Conservation (phyloP, 73 alveolate genomes). For the Paramecium primaurelia region DNA sequence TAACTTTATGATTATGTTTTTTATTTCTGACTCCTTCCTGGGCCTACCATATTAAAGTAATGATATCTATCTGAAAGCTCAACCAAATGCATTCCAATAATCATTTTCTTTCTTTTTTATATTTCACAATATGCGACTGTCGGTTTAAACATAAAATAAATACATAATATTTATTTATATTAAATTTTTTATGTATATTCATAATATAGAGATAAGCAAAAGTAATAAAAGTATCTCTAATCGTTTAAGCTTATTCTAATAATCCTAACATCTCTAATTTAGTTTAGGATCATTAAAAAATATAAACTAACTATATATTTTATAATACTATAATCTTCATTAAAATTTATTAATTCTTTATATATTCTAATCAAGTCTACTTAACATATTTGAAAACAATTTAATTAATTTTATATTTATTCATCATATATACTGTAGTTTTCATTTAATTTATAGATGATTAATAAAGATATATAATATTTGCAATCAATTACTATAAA, state of each 20-base stretch:
- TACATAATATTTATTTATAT: not conserved
- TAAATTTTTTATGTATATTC: not conserved
- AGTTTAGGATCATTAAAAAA: not conserved
- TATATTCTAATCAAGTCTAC: not conserved
- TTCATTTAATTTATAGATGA: not conserved
- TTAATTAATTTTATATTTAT: too few species aligned
- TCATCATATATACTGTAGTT: too few species aligned
- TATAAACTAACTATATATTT: not conserved
- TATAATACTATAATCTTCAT: not conserved
- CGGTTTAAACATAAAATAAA: slow-evolving; percentile 12
- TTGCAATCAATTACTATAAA: too few species aligned
- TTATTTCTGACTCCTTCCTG: not conserved
- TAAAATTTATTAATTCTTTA: too few species aligned
- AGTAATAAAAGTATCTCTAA: not conserved
- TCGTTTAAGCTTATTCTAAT: not conserved
- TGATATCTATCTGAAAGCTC: slow-evolving; percentile 21
- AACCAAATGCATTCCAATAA: not conserved
- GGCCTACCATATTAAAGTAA: not conserved
- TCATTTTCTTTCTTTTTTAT: not conserved
- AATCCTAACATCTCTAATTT: not conserved
- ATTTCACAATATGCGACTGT: not conserved
- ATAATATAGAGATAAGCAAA: not conserved
- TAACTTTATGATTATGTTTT: not conserved
- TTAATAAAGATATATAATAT: too few species aligned
- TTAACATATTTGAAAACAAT: not conserved